Conservation (phyloP, 108 stramenopile genomes). For the Skeletonema grethae region DNA sequence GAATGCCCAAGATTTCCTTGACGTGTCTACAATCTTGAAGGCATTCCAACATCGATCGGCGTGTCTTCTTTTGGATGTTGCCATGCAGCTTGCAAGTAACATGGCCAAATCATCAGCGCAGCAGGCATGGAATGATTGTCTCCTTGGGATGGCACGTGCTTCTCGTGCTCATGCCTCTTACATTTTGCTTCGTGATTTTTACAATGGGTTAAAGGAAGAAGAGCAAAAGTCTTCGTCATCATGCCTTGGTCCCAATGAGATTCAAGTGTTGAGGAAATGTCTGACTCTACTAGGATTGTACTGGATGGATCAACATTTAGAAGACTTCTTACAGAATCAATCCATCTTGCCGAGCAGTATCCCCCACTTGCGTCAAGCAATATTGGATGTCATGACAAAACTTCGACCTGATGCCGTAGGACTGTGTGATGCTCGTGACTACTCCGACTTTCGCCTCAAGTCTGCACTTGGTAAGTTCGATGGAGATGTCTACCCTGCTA, state of each 20-base stretch:
- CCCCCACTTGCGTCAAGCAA: conserved; percentile 53
- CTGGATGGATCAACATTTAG: conserved; percentile 87
- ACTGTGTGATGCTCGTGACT: conserved; percentile 88
- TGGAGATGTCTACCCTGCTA: conserved; percentile 90
- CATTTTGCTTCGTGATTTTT: conserved; percentile 73
- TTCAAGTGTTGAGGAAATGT: conserved; percentile 60
- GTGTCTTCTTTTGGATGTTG: conserved; percentile 66
- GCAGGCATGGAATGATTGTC: conserved; percentile 83
- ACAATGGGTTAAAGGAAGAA: conserved; percentile 65
- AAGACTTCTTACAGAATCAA: conserved; percentile 83
- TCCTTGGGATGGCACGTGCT: conserved; percentile 75
- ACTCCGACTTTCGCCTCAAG: conserved; percentile 88
- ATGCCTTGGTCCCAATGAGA: conserved; percentile 55
- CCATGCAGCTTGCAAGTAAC: conserved; percentile 59
- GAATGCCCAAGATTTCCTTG: conserved; percentile 38
- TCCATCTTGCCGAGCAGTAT: conserved; percentile 56
- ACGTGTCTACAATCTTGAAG: conserved; percentile 47
- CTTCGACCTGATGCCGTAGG: conserved; percentile 85
- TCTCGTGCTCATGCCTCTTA: conserved; percentile 81
- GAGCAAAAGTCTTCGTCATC: conserved; percentile 26
- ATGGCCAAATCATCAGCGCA: conserved; percentile 51
- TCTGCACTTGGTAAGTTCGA: conserved; percentile 87
- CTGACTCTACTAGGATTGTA: conserved; percentile 80
- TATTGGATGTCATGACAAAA: conserved; percentile 54
- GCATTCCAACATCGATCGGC: conserved; percentile 82